Conservation (phyloP, 768 basidiomycete species). For the Cyclocybe cylindracea region DNA sequence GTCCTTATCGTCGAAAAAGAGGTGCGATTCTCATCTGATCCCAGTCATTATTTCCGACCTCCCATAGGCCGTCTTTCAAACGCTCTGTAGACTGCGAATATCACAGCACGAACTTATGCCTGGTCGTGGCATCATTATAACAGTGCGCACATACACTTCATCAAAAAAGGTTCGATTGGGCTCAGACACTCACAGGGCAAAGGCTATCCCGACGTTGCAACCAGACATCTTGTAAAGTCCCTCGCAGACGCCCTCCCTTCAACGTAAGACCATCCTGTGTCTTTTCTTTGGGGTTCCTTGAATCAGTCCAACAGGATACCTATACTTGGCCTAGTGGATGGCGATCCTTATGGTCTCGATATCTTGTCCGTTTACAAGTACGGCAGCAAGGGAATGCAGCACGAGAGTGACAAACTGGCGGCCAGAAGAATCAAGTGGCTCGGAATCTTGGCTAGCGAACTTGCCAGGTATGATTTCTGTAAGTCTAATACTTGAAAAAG, state of each 20-base stretch:
- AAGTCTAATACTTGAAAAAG: not conserved
- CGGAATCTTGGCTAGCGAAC: slow-evolving; percentile 73
- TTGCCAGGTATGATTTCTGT: slow-evolving; percentile 49
- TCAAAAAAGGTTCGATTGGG: too few species aligned
- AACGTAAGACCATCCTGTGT: slow-evolving; percentile 41
- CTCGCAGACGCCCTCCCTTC: slow-evolving; percentile 66
- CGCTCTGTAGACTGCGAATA: slow-evolving; percentile 64
- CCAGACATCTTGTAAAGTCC: slow-evolving; percentile 78
- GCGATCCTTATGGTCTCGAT: slow-evolving; percentile 90
- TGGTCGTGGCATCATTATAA: slow-evolving; percentile 75
- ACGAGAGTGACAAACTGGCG: slow-evolving; percentile 70
- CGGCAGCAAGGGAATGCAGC: slow-evolving; percentile 71
- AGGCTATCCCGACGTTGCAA: slow-evolving; percentile 94
- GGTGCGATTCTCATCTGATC: slow-evolving; percentile 35
- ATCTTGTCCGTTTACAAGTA: slow-evolving; percentile 87
- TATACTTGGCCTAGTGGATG: slow-evolving; percentile 81
- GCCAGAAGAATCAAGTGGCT: slow-evolving; percentile 77
- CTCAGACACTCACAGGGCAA: slow-evolving; percentile 65
- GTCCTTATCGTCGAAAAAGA: slow-evolving; percentile 94
- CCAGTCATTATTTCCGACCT: not conserved
- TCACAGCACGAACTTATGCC: slow-evolving; percentile 48
- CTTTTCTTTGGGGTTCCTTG: not conserved
- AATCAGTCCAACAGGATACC: slow-evolving; percentile 55
- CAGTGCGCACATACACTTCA: slow-evolving; percentile 42
- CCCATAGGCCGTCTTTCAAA: slow-evolving; percentile 91